phyloP scores from a whole-genome alignment of 169 alveolate species.

The Cryptosporidium canis region DNA sequence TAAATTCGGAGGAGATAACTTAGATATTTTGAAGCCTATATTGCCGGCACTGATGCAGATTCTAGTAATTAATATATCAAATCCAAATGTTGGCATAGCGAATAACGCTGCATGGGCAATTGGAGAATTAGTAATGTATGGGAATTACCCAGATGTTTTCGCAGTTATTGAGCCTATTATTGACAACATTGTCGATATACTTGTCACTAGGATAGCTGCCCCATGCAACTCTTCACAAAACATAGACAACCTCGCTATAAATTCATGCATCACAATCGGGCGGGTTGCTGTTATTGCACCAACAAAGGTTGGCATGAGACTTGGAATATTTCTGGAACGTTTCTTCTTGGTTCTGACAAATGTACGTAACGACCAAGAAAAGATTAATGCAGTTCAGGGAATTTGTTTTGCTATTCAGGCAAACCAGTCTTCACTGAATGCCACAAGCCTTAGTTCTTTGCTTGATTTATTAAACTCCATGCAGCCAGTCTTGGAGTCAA shows the following conservation, averaged over 20 bases:
- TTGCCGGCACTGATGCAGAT: neutral
- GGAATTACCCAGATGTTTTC: conserved; percentile 69
- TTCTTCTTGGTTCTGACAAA: conserved; percentile 74
- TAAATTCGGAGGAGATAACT: conserved; percentile 73
- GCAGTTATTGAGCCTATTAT: conserved; percentile 75
- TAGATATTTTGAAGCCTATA: conserved; percentile 17
- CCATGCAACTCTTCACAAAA: conserved; percentile 71
- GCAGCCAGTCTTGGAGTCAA: conserved; percentile 28
- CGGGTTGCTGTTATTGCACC: conserved; percentile 76
- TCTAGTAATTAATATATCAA: conserved; percentile 69
- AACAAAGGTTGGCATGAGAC: conserved; percentile 66
- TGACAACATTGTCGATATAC: conserved; percentile 77
- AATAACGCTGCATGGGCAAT: conserved; percentile 90
- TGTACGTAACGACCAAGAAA: conserved; percentile 75
- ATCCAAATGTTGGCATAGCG: conserved; percentile 79
- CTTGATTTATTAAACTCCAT: conserved; percentile 28
- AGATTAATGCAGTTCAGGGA: conserved; percentile 75
- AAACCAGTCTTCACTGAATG: conserved; percentile 11
- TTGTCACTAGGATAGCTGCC: conserved; percentile 75
- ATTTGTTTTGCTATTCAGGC: conserved; percentile 16
- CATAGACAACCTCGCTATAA: conserved; percentile 57
- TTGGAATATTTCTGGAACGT: conserved; percentile 49
- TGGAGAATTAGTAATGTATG: conserved; percentile 82
- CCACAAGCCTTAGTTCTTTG: neutral
- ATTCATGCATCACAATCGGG: conserved; percentile 83